Evolutionary conservation across 345 rosid genomes (phyloP).

Genomic region (Lenwebbia sp.): DNA sequence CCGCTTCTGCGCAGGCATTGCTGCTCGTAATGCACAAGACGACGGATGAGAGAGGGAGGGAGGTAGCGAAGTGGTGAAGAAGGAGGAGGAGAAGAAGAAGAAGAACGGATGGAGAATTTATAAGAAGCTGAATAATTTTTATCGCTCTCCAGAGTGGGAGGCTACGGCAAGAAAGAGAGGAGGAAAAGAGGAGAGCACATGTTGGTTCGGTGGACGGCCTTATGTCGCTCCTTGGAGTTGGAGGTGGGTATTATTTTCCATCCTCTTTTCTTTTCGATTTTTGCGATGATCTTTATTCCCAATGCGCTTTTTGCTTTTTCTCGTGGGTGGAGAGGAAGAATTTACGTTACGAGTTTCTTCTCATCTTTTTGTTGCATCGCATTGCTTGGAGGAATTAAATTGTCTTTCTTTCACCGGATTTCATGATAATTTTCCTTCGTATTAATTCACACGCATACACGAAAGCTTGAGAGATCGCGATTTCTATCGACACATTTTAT

Average conservation of each 20-base stretch:
- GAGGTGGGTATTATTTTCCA: neutral
- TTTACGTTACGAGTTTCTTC: too few relatives aligned
- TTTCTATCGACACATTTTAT: neutral
- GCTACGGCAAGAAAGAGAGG: neutral
- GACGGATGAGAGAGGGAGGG: neutral
- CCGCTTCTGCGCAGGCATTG: constrained; percentile 89
- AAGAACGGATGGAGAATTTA: neutral
- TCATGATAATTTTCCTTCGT: too few relatives aligned
- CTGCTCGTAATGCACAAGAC: neutral
- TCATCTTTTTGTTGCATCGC: too few relatives aligned
- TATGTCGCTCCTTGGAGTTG: neutral
- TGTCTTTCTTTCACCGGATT: too few relatives aligned
- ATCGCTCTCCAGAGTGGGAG: neutral
- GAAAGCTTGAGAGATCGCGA: fast-evolving
- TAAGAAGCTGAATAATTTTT: neutral
- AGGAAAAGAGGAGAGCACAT: neutral
- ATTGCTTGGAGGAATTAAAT: too few relatives aligned
- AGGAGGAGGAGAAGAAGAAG: neutral
- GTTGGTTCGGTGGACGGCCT: neutral
- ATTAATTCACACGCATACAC: neutral
- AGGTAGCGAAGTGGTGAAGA: neutral
- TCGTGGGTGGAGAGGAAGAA: too few relatives aligned
- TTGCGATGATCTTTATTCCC: too few relatives aligned
- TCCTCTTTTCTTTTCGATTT: too few relatives aligned
- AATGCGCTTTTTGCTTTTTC: too few relatives aligned